Evolutionary conservation across 2,329 filamentous ascomycete genomes (phyloP).

Genomic region (Curvularia lunata): DNA sequence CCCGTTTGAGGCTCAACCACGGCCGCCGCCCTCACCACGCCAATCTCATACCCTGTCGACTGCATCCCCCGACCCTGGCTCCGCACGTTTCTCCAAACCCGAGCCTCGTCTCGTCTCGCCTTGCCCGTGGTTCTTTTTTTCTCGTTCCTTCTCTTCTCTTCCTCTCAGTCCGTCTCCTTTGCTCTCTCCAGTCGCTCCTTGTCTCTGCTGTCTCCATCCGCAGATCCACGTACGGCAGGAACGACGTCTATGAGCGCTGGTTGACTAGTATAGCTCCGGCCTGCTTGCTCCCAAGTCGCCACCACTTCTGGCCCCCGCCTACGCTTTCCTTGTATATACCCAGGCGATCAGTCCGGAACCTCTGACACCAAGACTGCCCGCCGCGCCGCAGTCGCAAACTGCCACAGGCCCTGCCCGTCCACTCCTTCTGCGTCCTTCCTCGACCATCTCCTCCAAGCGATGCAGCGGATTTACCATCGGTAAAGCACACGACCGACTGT

Average conservation of each 20-base stretch:
- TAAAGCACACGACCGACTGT: slow-evolving; percentile 25
- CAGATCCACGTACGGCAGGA: slow-evolving; percentile 7
- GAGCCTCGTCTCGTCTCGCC: slow-evolving; percentile 7
- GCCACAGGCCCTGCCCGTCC: slow-evolving; percentile 13
- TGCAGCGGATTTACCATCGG: slow-evolving; percentile 25
- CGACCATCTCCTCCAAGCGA: slow-evolving; percentile 17
- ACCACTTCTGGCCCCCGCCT: slow-evolving; percentile 7
- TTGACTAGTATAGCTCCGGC: slow-evolving; percentile 8
- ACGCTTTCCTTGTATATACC: slow-evolving; percentile 9
- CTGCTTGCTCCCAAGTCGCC: slow-evolving; percentile 10
- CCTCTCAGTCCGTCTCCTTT: background rate
- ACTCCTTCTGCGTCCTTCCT: slow-evolving; percentile 10
- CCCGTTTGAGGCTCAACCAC: slow-evolving; percentile 10
- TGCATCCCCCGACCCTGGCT: background rate
- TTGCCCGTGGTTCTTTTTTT: background rate
- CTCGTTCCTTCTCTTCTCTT: background rate
- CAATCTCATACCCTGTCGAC: slow-evolving; percentile 19
- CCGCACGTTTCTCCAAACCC: slow-evolving; percentile 4
- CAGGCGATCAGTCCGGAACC: slow-evolving; percentile 1
- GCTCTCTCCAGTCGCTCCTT: slow-evolving; percentile 12
- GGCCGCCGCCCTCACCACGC: background rate
- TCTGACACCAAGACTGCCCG: slow-evolving; percentile 1
- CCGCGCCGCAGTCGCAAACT: background rate
- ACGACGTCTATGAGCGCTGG: slow-evolving; percentile 9
- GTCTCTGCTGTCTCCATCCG: background rate